phyloP scores from a whole-genome alignment of 1,284 basidiomycete species.

The Fomes fomentarius region DNA sequence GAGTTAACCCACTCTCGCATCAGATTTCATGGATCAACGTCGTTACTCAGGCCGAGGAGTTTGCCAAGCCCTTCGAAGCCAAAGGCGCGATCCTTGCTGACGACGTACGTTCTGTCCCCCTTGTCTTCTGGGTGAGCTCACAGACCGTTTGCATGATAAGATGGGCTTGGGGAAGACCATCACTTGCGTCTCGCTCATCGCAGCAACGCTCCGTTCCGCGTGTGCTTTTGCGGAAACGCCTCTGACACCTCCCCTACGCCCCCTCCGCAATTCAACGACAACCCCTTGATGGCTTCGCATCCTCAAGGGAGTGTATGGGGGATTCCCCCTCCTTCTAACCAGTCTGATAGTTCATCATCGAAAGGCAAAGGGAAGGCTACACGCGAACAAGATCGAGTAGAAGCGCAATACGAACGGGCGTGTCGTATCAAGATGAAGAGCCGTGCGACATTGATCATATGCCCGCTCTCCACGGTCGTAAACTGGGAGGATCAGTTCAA shows the following conservation, averaged over 20 bases:
- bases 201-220: conserved; percentile 80
- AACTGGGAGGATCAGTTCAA: conserved; percentile 99
- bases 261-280: conserved; percentile 41
- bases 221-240: conserved; percentile 66
- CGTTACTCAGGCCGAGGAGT: conserved; percentile 81
- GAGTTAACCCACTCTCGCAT: conserved; percentile 53
- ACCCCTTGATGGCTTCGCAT: conserved; percentile 56
- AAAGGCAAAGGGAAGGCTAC: conserved; percentile 68
- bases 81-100: conserved; percentile 94
- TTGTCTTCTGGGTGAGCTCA: not conserved
- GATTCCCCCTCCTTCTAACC: conserved; percentile 59
- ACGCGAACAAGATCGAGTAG: conserved; percentile 66
- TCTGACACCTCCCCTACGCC: conserved; percentile 45
- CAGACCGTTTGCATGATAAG: conserved; percentile 41
- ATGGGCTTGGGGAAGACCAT: conserved; percentile 99
- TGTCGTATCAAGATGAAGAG: conserved; percentile 80
- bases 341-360: conserved; percentile 32
- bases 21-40: conserved; percentile 76
- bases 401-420: conserved; percentile 68
- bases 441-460: conserved; percentile 94
- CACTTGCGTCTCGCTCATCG: conserved; percentile 90
- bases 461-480: conserved; percentile 94
- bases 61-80: conserved; percentile 71
- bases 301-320: conserved; percentile 83
- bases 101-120: conserved; percentile 64